Percentiles rank a stretch among this genome's conserved stretches.
These are phyloP conservation scores for Mucor velutinosus DNA, from an alignment of 371 early-diverging fungal genomes.

Conservation along the genomic window DNA sequence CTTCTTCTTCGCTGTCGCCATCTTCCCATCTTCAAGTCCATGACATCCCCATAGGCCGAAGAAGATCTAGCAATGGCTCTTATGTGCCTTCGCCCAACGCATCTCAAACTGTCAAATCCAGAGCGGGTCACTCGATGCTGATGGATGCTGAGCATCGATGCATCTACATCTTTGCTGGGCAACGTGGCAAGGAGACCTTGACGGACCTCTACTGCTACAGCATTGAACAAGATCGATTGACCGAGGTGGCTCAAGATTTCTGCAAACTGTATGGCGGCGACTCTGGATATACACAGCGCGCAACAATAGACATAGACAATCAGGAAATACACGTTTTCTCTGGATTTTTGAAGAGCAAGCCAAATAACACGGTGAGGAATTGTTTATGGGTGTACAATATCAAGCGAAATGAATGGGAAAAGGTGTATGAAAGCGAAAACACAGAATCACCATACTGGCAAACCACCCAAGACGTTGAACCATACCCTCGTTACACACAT, in stretches of 20 bases:
- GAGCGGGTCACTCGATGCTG: conserved; percentile 92
- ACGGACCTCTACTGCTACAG: conserved; percentile 85
- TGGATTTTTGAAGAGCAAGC: conserved; percentile 57
- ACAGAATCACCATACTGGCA: conserved; percentile 28
- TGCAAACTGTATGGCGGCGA: conserved; percentile 71
- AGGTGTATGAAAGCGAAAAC: conserved; percentile 72
- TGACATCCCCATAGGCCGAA: not conserved
- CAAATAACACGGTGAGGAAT: conserved; percentile 59
- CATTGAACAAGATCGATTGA: conserved; percentile 73
- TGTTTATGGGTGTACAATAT: conserved; percentile 77
- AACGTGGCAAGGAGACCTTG: conserved; percentile 75
- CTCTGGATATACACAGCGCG: conserved; percentile 84
- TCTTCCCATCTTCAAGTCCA: not conserved
- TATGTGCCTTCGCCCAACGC: conserved; percentile 35
- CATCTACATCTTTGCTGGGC: conserved; percentile 90
- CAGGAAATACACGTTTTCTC: conserved; percentile 84
- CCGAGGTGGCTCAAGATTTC: conserved; percentile 74
- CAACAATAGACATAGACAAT: conserved; percentile 72
- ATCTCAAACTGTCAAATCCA: conserved; percentile 67
- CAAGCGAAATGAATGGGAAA: conserved; percentile 66
- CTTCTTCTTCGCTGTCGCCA: not conserved
- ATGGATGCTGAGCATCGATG: conserved; percentile 71
- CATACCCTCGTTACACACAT: conserved; percentile 86
- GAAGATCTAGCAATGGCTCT: conserved; percentile 18
- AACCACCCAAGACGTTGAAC: conserved; percentile 44